phyloP scores from a whole-genome alignment of 1,284 basidiomycete genomes.

The Leccinum variabile region DNA sequence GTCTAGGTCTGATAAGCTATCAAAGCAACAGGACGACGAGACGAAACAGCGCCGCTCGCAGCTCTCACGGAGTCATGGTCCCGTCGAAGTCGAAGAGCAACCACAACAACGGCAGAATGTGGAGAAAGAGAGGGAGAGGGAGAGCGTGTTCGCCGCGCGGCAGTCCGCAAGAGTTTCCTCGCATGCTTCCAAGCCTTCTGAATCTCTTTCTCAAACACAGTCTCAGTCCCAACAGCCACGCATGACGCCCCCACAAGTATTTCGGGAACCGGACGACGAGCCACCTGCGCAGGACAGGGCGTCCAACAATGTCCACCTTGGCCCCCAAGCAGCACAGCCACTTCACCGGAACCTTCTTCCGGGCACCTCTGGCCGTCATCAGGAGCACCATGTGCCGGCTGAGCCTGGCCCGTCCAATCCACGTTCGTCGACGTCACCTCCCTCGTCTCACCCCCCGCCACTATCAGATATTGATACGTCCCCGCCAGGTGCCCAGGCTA shows the following conservation, averaged over 20 bases:
- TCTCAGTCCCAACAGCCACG: constrained; percentile 1
- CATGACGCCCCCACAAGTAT: constrained; percentile 32
- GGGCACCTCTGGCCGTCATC: background rate
- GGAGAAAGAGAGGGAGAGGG: constrained; percentile 21
- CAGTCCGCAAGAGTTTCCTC: constrained; percentile 20
- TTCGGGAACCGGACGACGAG: constrained; percentile 36
- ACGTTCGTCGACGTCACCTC: constrained; percentile 11
- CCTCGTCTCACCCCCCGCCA: constrained; percentile 6
- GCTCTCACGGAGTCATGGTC: constrained; percentile 37
- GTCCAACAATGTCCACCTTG: constrained; percentile 16
- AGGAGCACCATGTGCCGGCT: constrained; percentile 15
- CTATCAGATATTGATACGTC: constrained; percentile 26
- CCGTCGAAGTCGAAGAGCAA: constrained; percentile 23
- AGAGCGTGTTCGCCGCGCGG: constrained; percentile 14
- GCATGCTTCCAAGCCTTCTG: constrained; percentile 24
- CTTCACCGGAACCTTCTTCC: constrained; percentile 21
- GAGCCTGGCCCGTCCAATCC: constrained; percentile 12
- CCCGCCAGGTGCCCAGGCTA: constrained; percentile 34
- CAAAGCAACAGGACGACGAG: constrained; percentile 41
- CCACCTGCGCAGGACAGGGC: constrained; percentile 19
- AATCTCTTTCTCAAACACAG: constrained; percentile 4
- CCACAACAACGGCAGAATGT: constrained; percentile 3
- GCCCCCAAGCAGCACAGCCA: constrained; percentile 15
- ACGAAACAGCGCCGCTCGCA: constrained; percentile 45
- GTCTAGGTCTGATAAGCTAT: constrained; percentile 39